These are phyloP conservation scores for Cucurbita maxima DNA, from an alignment of 306 rosid species.

Conservation along the genomic window DNA sequence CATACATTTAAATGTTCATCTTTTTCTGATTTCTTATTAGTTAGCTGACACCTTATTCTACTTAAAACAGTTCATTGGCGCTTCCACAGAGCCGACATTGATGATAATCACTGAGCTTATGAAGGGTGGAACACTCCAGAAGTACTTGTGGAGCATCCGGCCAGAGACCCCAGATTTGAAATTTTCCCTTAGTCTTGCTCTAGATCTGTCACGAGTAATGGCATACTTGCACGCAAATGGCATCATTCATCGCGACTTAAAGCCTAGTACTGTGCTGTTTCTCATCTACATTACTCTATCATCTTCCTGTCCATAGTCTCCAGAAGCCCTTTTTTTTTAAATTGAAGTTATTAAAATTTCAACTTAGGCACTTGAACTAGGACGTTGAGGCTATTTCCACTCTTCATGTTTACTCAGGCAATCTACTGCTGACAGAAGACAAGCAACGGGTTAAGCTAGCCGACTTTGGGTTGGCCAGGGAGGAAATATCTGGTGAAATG, in stretches of 20 bases:
- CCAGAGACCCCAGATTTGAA: constrained; percentile 22
- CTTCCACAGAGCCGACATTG: constrained; percentile 31
- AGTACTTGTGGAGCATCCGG: constrained; percentile 16
- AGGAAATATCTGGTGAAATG: constrained; percentile 26
- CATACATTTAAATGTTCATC: neutral
- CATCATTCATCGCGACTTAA: constrained; percentile 43
- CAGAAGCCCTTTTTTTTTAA: neutral
- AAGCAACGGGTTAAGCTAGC: constrained; percentile 25
- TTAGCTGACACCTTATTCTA: neutral
- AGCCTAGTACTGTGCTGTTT: constrained; percentile 23
- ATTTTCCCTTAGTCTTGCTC: constrained; percentile 20
- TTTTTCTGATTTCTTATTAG: too few relatives aligned
- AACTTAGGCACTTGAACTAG: neutral
- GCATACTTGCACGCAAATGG: constrained; percentile 34
- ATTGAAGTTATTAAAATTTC: neutral
- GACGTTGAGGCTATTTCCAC: neutral
- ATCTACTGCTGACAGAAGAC: constrained; percentile 34
- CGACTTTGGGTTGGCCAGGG: constrained; percentile 41
- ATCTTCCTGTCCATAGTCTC: neutral
- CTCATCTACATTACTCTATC: neutral
- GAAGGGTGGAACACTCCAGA: constrained; percentile 37
- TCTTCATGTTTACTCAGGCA: constrained; percentile 17
- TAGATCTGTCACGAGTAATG: constrained; percentile 35
- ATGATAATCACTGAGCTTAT: constrained; percentile 38
- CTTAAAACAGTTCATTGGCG: constrained; percentile 36